Evolutionary conservation across 108 stramenopile genomes (phyloP), one percentile per base, ranked within the genome.

Genomic region (Nitzschia inconspicua): DNA sequence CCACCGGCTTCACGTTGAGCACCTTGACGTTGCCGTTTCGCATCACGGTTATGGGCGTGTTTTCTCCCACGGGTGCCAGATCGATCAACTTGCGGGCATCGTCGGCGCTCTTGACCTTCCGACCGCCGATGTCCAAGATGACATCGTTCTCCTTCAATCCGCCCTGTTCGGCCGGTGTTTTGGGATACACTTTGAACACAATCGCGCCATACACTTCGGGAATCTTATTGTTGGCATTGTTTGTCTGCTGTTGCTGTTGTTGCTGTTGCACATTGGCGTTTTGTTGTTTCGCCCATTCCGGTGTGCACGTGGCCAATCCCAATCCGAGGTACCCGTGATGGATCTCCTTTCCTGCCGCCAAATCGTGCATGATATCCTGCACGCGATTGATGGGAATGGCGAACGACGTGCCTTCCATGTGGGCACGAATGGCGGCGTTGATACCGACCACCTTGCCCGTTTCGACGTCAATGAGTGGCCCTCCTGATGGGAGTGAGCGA

Each of bases 321-420:
- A 84, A 56, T 23, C 88, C 94, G 16, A 93, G 56, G 63, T 93
- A 96, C 8, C 91, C 88, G 66, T 95, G 94, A 7, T 77, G 77
- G 6, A 91, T 84, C 29, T 73, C 71, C 27, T 67, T 69, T 34
- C 88, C 91, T 61, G 68, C 62, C 3, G 85, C 75, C 22, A 91
- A 47, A 50, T 86, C 81, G 24, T 83, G 44, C 52, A 89, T 82
- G 53, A 90, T 84, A 18, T 75, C 83, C 50, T 72, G 62, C 19
- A 87, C 86, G 24, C 85, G 76, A 58, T 93, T 91, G 42, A 89
- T 91, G 35, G 94, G 95, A 44, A 93, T 89, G 7, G 91, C 88
- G 74, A 93, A 96, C 30, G 79, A 79, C 27, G 90, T 93, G 18
- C 89, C 93, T 72, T 90, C 89, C 84, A 91, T 89, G 59, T 96